Evolutionary conservation across 73 alveolate species (phyloP).

Genomic region (Durusdinium trenchii): DNA sequence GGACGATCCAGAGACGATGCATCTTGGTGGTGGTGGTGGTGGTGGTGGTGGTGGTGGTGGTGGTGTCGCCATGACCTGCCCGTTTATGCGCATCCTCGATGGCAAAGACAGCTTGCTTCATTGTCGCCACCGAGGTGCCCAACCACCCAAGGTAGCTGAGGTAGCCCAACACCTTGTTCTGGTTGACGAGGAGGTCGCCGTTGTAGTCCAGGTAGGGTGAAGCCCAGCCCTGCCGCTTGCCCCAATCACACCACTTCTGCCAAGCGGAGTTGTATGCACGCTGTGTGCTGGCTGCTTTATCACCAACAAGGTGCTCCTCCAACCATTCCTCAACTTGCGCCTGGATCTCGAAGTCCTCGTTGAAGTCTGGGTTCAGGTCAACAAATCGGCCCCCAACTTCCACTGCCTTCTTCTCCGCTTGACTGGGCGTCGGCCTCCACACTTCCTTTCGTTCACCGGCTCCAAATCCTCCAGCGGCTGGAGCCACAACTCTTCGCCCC

Average conservation of each 20-base stretch:
- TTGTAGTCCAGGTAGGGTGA: neutral
- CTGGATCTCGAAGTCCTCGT: neutral
- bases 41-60: no score
- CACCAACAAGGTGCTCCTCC: neutral
- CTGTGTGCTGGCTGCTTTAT: neutral
- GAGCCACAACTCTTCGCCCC: neutral
- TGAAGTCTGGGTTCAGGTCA: neutral
- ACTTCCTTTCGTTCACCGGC: neutral
- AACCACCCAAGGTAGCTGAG: neutral
- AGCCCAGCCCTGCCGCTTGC: neutral
- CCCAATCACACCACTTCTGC: neutral
- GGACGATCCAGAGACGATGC: constrained; percentile 21
- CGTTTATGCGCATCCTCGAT: neutral
- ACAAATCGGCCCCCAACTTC: neutral
- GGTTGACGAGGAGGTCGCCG: neutral
- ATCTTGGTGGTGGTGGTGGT: neutral
- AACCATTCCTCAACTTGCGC: constrained; percentile 5
- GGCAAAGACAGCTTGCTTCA: constrained; percentile 8
- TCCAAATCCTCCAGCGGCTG: neutral
- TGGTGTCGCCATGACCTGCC: neutral
- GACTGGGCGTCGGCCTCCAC: neutral
- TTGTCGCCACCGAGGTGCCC: neutral
- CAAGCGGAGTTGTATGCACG: neutral
- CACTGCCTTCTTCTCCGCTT: neutral
- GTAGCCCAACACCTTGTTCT: constrained; percentile 6